A percentile compares a stretch with the other conserved stretches of the same genome.
These are phyloP conservation scores for Xeromyces bisporus DNA, from an alignment of 495 filamentous ascomycete species.

Conservation along the genomic window DNA sequence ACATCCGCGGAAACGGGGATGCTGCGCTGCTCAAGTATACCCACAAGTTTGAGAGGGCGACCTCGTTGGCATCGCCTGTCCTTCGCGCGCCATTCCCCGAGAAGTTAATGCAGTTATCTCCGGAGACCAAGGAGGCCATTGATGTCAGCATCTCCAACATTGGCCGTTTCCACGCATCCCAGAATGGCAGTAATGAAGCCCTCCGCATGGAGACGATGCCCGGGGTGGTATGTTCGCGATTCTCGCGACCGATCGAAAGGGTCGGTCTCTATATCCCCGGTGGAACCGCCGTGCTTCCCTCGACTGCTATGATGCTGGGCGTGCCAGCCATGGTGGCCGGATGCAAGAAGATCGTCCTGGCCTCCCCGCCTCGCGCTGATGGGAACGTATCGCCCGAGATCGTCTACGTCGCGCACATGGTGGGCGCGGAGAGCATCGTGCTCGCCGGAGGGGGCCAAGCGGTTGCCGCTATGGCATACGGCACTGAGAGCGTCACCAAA, in stretches of 20 bases:
- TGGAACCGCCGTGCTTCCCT: constrained; percentile 87
- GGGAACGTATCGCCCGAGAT: constrained; percentile 90
- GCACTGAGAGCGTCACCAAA: constrained; percentile 65
- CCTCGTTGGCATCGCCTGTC: constrained; percentile 72
- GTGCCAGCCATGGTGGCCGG: constrained; percentile 95
- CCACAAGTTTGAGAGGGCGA: constrained; percentile 93
- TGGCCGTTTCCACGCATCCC: constrained; percentile 77
- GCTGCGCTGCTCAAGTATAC: constrained; percentile 79
- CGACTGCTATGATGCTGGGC: constrained; percentile 92
- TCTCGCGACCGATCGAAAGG: constrained; percentile 78
- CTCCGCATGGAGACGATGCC: constrained; percentile 92
- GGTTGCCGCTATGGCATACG: constrained; percentile 58
- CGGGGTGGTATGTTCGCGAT: constrained; percentile 84
- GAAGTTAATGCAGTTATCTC: constrained; percentile 64
- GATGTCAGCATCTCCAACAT: constrained; percentile 91
- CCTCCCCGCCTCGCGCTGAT: constrained; percentile 77
- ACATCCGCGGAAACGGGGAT: constrained; percentile 66
- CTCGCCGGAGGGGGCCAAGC: constrained; percentile 92
- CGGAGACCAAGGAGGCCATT: constrained; percentile 76
- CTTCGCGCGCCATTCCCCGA: constrained; percentile 73
- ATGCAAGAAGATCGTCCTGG: constrained; percentile 88
- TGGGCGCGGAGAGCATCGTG: constrained; percentile 87
- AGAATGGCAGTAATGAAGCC: constrained; percentile 56
- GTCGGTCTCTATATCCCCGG: constrained; percentile 93
- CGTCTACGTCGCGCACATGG: constrained; percentile 94